Conservation (phyloP, 768 basidiomycete genomes). For the Rhodotorula kratochvilovae region DNA sequence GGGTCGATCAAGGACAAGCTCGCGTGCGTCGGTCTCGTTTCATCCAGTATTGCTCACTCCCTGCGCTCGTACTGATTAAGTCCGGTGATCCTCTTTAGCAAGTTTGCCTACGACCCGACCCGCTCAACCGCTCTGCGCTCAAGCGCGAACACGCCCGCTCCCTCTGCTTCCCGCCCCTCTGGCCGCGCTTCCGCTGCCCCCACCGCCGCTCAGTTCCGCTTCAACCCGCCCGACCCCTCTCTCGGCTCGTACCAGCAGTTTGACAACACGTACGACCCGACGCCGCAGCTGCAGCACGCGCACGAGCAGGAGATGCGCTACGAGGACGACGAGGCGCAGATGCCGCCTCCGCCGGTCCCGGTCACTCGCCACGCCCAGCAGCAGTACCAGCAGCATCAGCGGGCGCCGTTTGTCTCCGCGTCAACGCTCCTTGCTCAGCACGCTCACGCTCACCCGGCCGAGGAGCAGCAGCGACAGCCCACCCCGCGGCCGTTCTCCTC, state of each 20-base stretch:
- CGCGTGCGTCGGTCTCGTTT: not conserved
- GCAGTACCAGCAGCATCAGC: not conserved
- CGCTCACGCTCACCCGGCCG: too few relatives aligned
- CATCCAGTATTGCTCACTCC: too few relatives aligned
- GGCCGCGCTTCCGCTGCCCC: not conserved
- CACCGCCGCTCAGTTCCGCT: not conserved
- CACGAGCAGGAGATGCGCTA: not conserved
- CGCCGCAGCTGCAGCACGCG: too few relatives aligned
- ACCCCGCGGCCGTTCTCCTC: too few relatives aligned
- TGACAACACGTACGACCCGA: too few relatives aligned
- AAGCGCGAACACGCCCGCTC: not conserved
- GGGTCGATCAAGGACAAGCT: not conserved
- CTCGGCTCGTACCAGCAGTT: too few relatives aligned
- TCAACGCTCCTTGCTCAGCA: not conserved
- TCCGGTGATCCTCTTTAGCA: too few relatives aligned
- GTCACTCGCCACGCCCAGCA: not conserved
- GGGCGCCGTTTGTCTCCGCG: not conserved
- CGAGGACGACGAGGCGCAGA: not conserved
- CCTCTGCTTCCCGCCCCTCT: not conserved
- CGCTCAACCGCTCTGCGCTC: not conserved
- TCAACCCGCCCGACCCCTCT: not conserved
- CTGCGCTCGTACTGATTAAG: too few relatives aligned
- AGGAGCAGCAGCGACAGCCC: too few relatives aligned
- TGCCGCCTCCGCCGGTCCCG: conserved; percentile 4
- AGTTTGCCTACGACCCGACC: conserved; percentile 7